phyloP scores from a whole-genome alignment of 225 moss, liverwort and hornwort species.

The Rhytidiadelphus loreus region DNA sequence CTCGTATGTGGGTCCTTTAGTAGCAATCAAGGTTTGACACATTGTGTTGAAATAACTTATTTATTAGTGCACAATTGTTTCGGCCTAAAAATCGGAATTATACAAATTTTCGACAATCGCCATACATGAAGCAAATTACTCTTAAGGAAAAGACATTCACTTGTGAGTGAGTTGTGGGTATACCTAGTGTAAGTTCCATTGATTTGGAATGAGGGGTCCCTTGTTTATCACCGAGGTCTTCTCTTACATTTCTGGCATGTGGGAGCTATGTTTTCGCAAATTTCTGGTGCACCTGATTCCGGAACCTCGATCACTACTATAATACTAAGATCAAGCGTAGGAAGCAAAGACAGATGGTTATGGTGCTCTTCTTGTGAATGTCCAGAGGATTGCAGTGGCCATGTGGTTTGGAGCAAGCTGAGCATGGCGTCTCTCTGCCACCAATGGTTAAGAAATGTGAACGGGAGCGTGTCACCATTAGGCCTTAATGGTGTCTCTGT shows the following conservation, averaged over 20 bases:
- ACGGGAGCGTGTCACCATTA: constrained; percentile 37
- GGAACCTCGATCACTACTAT: not conserved
- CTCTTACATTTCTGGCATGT: not conserved
- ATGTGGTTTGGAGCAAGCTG: constrained; percentile 83
- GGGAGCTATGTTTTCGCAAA: not conserved
- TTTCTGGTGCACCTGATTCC: not conserved
- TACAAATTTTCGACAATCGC: not conserved
- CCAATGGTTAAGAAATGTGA: constrained; percentile 60
- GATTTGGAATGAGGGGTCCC: not conserved
- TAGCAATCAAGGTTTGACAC: not conserved
- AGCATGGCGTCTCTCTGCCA: constrained; percentile 75
- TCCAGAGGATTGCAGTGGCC: constrained; percentile 78
- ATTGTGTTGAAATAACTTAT: not conserved
- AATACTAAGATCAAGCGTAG: not conserved
- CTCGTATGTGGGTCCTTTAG: not conserved
- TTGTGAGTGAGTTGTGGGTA: not conserved
- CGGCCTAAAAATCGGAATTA: not conserved
- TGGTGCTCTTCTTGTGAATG: constrained; percentile 8
- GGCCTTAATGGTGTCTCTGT: constrained; percentile 47
- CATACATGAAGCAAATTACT: not conserved
- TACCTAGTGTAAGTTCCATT: not conserved
- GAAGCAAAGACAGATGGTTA: not conserved
- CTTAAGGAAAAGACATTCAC: not conserved
- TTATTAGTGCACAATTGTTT: not conserved
- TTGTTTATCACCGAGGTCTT: not conserved